Evolutionary conservation across 768 basidiomycete species (phyloP).

Genomic region (Agrocybe chaxingu): DNA sequence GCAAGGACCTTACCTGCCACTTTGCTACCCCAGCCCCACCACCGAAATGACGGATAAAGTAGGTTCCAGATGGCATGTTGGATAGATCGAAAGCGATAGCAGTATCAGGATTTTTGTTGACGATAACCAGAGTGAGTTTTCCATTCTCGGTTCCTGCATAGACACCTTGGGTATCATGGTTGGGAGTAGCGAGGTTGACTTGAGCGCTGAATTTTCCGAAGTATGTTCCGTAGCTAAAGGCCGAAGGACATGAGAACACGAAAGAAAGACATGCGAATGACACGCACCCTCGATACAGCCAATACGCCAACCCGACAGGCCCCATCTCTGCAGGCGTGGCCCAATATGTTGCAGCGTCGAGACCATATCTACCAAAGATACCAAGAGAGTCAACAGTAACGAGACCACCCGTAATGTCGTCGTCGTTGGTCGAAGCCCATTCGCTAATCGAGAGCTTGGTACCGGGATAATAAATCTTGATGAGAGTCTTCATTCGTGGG

Average conservation of each 20-base stretch:
- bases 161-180: conserved; percentile 40
- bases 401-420: conserved; percentile 51
- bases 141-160: conserved; percentile 42
- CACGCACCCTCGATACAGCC: conserved; percentile 49
- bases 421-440: conserved; percentile 46
- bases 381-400: conserved; percentile 50
- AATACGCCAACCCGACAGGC: conserved; percentile 52
- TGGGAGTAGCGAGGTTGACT: conserved; percentile 38
- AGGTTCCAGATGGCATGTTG: conserved; percentile 43
- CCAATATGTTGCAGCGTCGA: conserved; percentile 56
- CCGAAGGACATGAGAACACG: too few relatives aligned
- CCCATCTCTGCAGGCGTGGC: conserved; percentile 41
- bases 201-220: conserved; percentile 44
- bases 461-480: conserved; percentile 48
- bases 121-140: conserved; percentile 41
- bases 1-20: conserved; percentile 41
- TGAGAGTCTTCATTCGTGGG: conserved; percentile 48
- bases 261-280: too few relatives aligned
- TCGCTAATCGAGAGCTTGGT: conserved; percentile 54
- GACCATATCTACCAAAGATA: conserved; percentile 45
- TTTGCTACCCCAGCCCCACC: conserved; percentile 50
- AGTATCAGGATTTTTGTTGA: conserved; percentile 46
- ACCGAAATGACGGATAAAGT: conserved; percentile 56
- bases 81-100: conserved; percentile 38
- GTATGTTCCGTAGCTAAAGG: conserved; percentile 37